Evolutionary conservation across 1,139 yeast genomes (phyloP), one percentile per base, ranked within the genome.

Genomic region (Kurtzmaniella quercitrusa): DNA sequence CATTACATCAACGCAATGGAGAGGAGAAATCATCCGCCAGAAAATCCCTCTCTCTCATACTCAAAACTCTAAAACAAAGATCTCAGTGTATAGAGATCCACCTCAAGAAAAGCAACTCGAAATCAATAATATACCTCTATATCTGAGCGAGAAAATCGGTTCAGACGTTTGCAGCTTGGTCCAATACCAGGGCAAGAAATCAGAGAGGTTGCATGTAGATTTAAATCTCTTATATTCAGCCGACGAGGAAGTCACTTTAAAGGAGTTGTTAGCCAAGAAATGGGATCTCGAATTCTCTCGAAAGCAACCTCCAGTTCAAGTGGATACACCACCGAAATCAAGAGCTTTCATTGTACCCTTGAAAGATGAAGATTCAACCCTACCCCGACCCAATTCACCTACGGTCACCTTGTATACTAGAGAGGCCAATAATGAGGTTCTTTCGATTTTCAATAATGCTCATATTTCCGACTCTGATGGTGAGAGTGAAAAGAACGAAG

Each of bases 351-450:
- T 63, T 2, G 57, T 70, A n/a, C 73, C 74, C 0, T 51, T 70
- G 27, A 59, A 62, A 40, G 70, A 62, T 43, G 63, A 58, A 19
- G 62, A 57, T 31, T 47, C 51, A 3, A 51, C 52, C 2, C 34
- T 47, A 1, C 45, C 48, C 2, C 51, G 63, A 18, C 73, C 78
- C 4, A 64, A 67, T 11, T 82, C 89, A 0, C 96, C 96, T 1
- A 89, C 96, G 0, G 75, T 86, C 53, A 89, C 96, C 0, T 65
- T 84, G 58, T 83, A 76, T 58, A 84, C 96, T 0, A 81, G 80
- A 47, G 80, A 82, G 54, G 95, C 96, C 1, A 77, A 82, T 44
- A 79, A 81, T 43, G 96, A 89, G 52, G 83, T 90, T 0, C 70
- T 79, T 48, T 76, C 77, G 18, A 85, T 90, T 86, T 87, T 88